These are phyloP conservation scores for Dipsacomyces acuminosporus DNA, from an alignment of 371 early-diverging fungal species.

Conservation along the genomic window DNA sequence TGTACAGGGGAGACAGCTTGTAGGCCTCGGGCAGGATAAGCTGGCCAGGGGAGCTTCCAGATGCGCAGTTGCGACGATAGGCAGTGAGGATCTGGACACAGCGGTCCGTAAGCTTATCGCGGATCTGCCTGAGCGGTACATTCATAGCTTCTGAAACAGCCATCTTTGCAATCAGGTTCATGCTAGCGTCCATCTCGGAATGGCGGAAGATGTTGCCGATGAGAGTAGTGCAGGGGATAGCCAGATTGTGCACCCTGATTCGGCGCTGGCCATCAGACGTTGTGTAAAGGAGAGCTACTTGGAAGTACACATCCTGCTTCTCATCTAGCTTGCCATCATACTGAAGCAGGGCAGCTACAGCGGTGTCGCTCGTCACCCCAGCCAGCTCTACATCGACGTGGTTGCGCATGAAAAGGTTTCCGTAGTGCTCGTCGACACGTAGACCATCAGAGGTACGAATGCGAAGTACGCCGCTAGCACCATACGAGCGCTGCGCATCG, in stretches of 20 bases:
- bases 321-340: constrained; percentile 88
- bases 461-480: constrained; percentile 82
- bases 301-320: constrained; percentile 73
- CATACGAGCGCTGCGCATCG: constrained; percentile 72
- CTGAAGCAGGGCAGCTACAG: constrained; percentile 74
- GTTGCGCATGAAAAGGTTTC: constrained; percentile 91
- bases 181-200: constrained; percentile 89
- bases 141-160: constrained; percentile 65
- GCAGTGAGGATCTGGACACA: constrained; percentile 87
- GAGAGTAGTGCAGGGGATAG: constrained; percentile 69
- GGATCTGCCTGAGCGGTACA: constrained; percentile 66
- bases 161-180: constrained; percentile 76
- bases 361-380: constrained; percentile 76
- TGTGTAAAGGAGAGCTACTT: constrained; percentile 90
- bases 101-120: constrained; percentile 76
- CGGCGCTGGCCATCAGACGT: constrained; percentile 82
- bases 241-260: constrained; percentile 85
- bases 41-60: constrained; percentile 86
- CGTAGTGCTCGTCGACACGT: constrained; percentile 77
- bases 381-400: constrained; percentile 88
- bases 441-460: constrained; percentile 89
- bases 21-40: constrained; percentile 94
- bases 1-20: constrained; percentile 91
- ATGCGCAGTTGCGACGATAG: constrained; percentile 90
- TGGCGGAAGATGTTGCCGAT: constrained; percentile 79